These are phyloP conservation scores for Saksenaea oblongispora DNA, from an alignment of 371 early-diverging fungal species.

Conservation along the genomic window DNA sequence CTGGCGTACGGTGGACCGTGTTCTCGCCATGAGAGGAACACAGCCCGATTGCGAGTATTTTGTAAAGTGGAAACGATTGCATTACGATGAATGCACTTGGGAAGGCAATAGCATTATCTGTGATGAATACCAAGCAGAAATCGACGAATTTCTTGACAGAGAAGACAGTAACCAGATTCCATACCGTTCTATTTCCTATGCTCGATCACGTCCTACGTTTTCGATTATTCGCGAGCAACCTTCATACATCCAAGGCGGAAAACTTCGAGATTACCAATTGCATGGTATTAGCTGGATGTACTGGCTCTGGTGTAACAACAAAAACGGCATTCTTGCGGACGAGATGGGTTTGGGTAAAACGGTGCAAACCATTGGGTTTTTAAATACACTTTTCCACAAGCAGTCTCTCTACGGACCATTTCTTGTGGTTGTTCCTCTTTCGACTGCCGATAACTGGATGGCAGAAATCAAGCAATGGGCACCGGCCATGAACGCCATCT, in stretches of 20 bases:
- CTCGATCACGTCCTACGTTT: conserved; percentile 72
- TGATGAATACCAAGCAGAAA: conserved; percentile 69
- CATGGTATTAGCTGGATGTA: conserved; percentile 99
- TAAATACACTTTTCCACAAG: conserved; percentile 90
- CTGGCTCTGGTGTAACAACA: conserved; percentile 94
- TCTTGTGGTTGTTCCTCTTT: conserved; percentile 94
- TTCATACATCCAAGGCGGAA: conserved; percentile 82
- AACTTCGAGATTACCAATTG: conserved; percentile 96
- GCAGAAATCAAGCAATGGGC: conserved; percentile 94
- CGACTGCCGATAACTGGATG: conserved; percentile 94
- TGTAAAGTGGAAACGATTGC: conserved; percentile 89
- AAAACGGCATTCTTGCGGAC: conserved; percentile 94
- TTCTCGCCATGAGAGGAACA: conserved; percentile 69
- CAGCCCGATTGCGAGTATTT: conserved; percentile 73
- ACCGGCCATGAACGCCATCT: conserved; percentile 88
- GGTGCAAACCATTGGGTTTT: conserved; percentile 96
- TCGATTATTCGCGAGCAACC: conserved; percentile 80
- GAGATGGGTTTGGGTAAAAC: conserved; percentile 99
- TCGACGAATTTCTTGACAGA: conserved; percentile 86
- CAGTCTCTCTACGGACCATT: conserved; percentile 91
- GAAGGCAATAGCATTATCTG: conserved; percentile 71
- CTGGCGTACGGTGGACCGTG: conserved; percentile 86
- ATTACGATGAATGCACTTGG: conserved; percentile 93
- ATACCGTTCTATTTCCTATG: conserved; percentile 60
- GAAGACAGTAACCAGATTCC: conserved; percentile 73